Base-by-base conservation (phyloP, 73 alveolate species). In the Paramecium biaurelia region DNA sequence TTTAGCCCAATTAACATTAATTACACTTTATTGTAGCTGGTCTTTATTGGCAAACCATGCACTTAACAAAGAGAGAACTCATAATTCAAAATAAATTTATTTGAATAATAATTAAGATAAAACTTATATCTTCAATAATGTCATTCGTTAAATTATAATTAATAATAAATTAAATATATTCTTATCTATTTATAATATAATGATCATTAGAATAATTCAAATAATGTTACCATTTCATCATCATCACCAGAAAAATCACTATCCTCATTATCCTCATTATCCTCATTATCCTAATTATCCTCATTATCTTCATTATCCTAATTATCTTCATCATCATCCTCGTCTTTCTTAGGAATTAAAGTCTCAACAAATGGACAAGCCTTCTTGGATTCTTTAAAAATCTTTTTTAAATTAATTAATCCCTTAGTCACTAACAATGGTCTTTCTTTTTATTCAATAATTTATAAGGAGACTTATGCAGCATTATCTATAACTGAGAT, bases 61-160 rank as follows among this genome's bases (percentile, higher is more conserved):
- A 63, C 45, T 63, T 63, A 5, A 63, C 84, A 63, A 63, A 63
- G 84, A 63, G 84, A 30, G 84, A 63, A 63, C 84, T 63, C 84
- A 63, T 63, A 63, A 63, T 63, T 63, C 84, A 63, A 63, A 63
- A 63, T 63, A 63, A 63, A 26, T 63, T 63, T 63, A 63, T 63
- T 26, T 63, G 41, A 63, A 30, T 63, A 63, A 32, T 26, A 63
- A 53, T 53, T 53, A 53, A 53, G 68, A 53, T 53, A 53, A 53
- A 18, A 53, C 68, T 53, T 53, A 53, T 53, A 53, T 53, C 68
- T 53, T 53, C 68, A 21, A 53, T 53, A 53, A 18, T 53, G 68
- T 18, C 30, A 53, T 18, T 53, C 68, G 68, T 53, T 53, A 53
- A 53, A 53, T 53, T 53, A 34, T 20, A 4, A 53, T 53, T 53